Percentiles rank a stretch among this genome's conserved stretches.
phyloP scores from a whole-genome alignment of 1,139 yeast genomes.

The Candida freyschussii region DNA sequence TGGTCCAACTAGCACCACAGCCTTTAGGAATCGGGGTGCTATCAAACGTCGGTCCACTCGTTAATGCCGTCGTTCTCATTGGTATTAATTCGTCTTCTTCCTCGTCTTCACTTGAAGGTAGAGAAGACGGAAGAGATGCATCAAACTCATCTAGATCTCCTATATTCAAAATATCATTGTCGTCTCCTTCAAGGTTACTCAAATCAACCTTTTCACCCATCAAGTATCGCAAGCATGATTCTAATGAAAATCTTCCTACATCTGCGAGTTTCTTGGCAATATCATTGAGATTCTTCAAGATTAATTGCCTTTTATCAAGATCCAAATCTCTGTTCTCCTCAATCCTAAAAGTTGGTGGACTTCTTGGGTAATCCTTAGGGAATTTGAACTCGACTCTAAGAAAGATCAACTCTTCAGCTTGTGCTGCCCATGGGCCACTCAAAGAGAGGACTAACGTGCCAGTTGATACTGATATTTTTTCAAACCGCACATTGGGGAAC shows the following conservation, averaged over 20 bases:
- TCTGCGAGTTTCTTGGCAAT: constrained; percentile 57
- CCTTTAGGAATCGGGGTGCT: constrained; percentile 90
- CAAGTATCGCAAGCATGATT: constrained; percentile 69
- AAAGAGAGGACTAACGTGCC: constrained; percentile 74
- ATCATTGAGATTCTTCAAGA: constrained; percentile 46
- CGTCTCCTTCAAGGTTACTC: constrained; percentile 29
- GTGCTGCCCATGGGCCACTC: constrained; percentile 70
- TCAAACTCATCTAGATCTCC: constrained; percentile 27
- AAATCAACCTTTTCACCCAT: constrained; percentile 76
- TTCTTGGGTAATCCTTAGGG: constrained; percentile 67
- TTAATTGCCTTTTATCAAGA: constrained; percentile 41
- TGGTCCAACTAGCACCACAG: constrained; percentile 88
- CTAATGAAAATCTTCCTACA: constrained; percentile 65
- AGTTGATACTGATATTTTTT: constrained; percentile 80
- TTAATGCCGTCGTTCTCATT: constrained; percentile 13
- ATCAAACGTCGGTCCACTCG: constrained; percentile 42
- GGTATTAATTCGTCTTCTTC: constrained; percentile 24
- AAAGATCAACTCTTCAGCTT: constrained; percentile 54
- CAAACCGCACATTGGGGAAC: constrained; percentile 83
- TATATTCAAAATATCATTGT: constrained; percentile 22
- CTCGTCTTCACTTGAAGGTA: constrained; percentile 18
- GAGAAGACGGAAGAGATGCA: constrained; percentile 28
- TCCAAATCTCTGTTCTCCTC: constrained; percentile 75
- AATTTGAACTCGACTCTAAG: constrained; percentile 63
- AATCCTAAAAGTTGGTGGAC: constrained; percentile 56